Conservation (phyloP, 805 yeast genomes). For the Barnettozyma sucrosica region DNA sequence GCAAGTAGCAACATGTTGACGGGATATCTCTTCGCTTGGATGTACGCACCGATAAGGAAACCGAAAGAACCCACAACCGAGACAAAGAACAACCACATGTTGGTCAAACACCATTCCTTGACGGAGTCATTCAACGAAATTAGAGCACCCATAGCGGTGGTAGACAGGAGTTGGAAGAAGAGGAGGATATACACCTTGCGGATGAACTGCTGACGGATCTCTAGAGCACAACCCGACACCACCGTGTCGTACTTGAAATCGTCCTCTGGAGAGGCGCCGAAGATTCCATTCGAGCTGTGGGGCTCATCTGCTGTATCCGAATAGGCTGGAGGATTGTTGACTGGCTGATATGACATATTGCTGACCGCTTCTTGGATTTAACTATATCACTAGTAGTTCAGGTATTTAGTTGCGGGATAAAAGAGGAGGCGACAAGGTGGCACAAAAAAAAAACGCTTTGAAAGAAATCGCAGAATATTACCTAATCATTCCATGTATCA, state of each 20-base stretch:
- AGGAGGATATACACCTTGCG: conserved; percentile 75
- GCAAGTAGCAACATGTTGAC: conserved; percentile 53
- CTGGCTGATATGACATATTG: conserved; percentile 16
- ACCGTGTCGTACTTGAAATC: conserved; percentile 79
- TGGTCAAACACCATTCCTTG: conserved; percentile 48
- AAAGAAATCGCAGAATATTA: too few relatives aligned
- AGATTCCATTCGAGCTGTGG: conserved; percentile 1
- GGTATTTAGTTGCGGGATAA: too few relatives aligned
- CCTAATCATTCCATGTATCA: background rate
- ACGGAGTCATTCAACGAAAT: conserved; percentile 41
- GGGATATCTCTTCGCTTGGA: conserved; percentile 66
- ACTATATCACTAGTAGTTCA: too few relatives aligned
- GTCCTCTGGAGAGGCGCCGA: conserved; percentile 41
- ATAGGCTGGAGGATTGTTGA: conserved; percentile 25
- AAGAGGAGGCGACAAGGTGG: too few relatives aligned
- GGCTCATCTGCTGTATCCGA: conserved; percentile 14
- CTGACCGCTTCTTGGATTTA: background rate
- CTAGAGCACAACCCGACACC: conserved; percentile 72
- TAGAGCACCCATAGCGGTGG: conserved; percentile 51
- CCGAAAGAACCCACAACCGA: conserved; percentile 56
- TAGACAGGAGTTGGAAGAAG: conserved; percentile 54
- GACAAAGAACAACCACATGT: conserved; percentile 55
- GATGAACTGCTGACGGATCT: conserved; percentile 68
- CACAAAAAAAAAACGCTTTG: too few relatives aligned
- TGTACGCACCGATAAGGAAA: conserved; percentile 54